phyloP scores from a whole-genome alignment of 257 asterid species.

The Solanum commersonii region DNA sequence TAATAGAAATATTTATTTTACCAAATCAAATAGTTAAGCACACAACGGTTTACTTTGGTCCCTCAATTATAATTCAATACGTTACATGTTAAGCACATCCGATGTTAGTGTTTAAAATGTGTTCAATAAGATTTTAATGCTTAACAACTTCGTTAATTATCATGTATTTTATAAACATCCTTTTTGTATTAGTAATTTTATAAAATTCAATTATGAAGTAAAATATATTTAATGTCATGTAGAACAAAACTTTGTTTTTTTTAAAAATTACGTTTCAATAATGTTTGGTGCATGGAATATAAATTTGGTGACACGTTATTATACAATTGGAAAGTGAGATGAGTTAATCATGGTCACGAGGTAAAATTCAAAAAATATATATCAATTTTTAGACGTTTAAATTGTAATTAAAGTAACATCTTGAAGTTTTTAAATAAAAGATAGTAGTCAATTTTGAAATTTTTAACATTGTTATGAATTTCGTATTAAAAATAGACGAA shows the following conservation, averaged over 20 bases:
- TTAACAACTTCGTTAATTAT: not conserved
- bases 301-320: not conserved
- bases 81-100: not conserved
- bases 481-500: not conserved
- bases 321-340: not conserved
- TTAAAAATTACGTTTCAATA: not conserved
- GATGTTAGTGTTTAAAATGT: not conserved
- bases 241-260: not conserved
- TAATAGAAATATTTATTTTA: not conserved
- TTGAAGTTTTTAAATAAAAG: not conserved
- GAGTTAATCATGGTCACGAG: not conserved
- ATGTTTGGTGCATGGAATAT: not conserved
- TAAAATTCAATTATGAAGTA: not conserved
- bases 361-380: not conserved
- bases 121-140: not conserved
- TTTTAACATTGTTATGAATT: not conserved
- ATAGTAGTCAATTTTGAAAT: not conserved
- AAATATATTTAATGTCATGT: not conserved
- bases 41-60: not conserved
- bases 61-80: not conserved
- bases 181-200: not conserved
- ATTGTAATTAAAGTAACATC: not conserved
- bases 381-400: not conserved
- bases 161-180: not conserved
- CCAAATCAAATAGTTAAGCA: not conserved